Base-by-base conservation (phyloP, 2,329 filamentous ascomycete species). In the Cryphonectria naterciae region DNA sequence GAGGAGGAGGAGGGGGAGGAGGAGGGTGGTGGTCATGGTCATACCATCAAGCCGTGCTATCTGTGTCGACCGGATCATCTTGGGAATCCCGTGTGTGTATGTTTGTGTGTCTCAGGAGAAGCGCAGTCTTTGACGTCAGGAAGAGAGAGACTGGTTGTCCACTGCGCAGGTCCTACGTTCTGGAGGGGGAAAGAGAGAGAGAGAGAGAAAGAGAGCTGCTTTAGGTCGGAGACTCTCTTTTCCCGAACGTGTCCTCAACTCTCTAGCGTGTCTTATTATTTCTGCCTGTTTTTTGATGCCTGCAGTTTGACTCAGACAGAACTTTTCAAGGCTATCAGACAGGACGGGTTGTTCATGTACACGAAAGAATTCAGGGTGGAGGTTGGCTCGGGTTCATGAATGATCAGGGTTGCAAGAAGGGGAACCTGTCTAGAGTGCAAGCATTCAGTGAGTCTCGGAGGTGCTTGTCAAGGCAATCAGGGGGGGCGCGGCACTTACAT, bases 1-100 rank as follows among this genome's bases (percentile, higher is more conserved):
- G 35, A 17, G 60, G 68, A 69, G 73, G 72, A 64, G 70, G 72
- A 22, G 32, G 32, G 4, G 32, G 32, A 32, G 32, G 32, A 4
- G 32, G 32, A 4, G 32, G 32, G 32, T 2, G 28, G 28, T 32
- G 28, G 32, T 32, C 54, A 43, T 37, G 41, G 52, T 73, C 77
- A 71, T 79, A 96, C 94, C 95, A 83, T 98, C 96, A 67, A 98
- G 88, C 82, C 96, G 89, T 75, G 94, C 92, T 84, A 99, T 97
- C 84, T 97, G 93, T 68, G 95, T 99, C 77, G 95, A 96, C 81
- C 89, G 90, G 78, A 97, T 95, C 94, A 95, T 96, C 37, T 76
- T 81, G 75, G 56, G 28, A 67, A 41, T 66, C 4, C 2, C 35
- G 65, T 32, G 8, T 49, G 22, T 62, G 35, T 52, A 61, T 28